These are phyloP conservation scores for Mariannaea elegans DNA, from an alignment of 2,329 filamentous ascomycete genomes.

Conservation along the genomic window DNA sequence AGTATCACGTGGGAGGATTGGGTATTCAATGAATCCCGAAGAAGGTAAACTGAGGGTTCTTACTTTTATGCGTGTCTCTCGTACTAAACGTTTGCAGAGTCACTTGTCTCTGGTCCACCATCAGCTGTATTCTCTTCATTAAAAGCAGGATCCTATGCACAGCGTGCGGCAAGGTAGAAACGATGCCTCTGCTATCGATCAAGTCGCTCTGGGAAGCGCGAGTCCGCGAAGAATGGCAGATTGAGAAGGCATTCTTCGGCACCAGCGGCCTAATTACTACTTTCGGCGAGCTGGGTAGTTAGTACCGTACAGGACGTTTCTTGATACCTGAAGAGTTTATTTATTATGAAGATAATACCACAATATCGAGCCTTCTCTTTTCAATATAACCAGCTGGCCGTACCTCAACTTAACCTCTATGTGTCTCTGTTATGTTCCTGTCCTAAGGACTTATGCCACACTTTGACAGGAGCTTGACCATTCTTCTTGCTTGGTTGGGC, in stretches of 20 bases:
- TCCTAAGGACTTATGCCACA: too few species aligned
- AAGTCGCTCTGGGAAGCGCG: slow-evolving; percentile 39
- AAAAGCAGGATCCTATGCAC: slow-evolving; percentile 18
- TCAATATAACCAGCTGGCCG: too few species aligned
- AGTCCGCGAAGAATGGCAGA: slow-evolving; percentile 36
- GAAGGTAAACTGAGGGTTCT: slow-evolving; percentile 30
- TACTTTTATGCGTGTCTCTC: too few species aligned
- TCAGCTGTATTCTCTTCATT: slow-evolving; percentile 34
- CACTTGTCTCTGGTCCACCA: slow-evolving; percentile 36
- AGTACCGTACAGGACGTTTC: too few species aligned
- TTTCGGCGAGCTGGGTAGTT: slow-evolving; percentile 37
- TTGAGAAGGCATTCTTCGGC: slow-evolving; percentile 32
- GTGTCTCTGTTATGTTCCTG: too few species aligned
- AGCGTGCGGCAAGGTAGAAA: not conserved
- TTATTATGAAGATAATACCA: too few species aligned
- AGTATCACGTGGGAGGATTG: slow-evolving; percentile 42
- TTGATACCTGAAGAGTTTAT: too few species aligned
- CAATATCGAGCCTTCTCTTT: too few species aligned
- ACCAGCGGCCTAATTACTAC: slow-evolving; percentile 18
- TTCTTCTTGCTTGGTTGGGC: too few species aligned
- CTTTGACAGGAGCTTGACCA: too few species aligned
- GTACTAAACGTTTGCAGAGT: slow-evolving; percentile 25
- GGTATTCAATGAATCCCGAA: slow-evolving; percentile 43
- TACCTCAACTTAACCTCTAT: too few species aligned
- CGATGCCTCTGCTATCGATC: slow-evolving; percentile 28